Evolutionary conservation across 2,329 filamentous ascomycete species (phyloP).

Genomic region (Domatiomyces globalis): DNA sequence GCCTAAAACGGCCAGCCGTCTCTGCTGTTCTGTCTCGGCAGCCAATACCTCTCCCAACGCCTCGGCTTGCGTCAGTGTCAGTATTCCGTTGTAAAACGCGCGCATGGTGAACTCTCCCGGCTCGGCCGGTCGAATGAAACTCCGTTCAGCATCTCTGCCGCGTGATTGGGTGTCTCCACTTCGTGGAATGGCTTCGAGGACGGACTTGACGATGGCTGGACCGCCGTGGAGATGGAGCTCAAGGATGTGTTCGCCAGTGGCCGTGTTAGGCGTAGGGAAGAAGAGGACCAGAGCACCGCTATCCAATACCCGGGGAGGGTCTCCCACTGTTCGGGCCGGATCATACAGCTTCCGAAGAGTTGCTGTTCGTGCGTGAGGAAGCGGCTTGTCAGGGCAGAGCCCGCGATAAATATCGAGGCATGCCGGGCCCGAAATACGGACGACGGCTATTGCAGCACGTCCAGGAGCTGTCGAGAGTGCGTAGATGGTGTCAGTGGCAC

Average conservation of each 20-base stretch:
- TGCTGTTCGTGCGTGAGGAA: conserved; percentile 50
- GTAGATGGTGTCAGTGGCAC: conserved; percentile 55
- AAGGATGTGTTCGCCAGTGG: conserved; percentile 82
- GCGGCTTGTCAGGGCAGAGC: conserved; percentile 42
- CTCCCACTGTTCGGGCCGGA: conserved; percentile 23
- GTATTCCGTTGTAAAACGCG: conserved; percentile 72
- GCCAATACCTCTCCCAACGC: conserved; percentile 47
- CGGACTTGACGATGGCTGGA: conserved; percentile 71
- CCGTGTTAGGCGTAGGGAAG: conserved; percentile 67
- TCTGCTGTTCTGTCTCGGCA: conserved; percentile 80
- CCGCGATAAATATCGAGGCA: conserved; percentile 55
- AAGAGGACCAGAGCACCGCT: conserved; percentile 66
- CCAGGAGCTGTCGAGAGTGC: conserved; percentile 79
- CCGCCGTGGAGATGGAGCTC: conserved; percentile 94
- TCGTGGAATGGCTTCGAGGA: conserved; percentile 59
- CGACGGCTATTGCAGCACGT: conserved; percentile 76
- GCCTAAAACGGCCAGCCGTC: conserved; percentile 68
- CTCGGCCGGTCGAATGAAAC: conserved; percentile 69
- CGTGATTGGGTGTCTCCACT: conserved; percentile 13
- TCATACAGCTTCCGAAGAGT: conserved; percentile 60
- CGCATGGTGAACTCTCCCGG: conserved; percentile 90
- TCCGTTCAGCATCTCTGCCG: not conserved
- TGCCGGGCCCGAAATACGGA: conserved; percentile 69
- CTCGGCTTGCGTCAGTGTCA: conserved; percentile 74
- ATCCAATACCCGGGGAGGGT: conserved; percentile 45